Evolutionary conservation across 2,329 filamentous ascomycete genomes (phyloP), one percentile per base, ranked within the genome.

Genomic region (Alternaria sp.): DNA sequence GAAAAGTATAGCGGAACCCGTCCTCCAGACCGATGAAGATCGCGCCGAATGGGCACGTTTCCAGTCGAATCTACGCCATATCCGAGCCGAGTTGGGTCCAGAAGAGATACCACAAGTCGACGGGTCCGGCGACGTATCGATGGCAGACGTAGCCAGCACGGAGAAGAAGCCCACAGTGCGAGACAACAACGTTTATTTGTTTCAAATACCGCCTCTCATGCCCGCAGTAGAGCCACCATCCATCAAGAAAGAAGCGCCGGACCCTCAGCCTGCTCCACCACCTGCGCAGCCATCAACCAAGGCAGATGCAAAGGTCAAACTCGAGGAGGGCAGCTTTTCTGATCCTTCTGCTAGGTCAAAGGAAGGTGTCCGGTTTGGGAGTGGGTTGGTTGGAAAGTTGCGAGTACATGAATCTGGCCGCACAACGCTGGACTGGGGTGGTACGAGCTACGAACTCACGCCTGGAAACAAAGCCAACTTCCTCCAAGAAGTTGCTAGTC

Each of bases 201-300:
- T 89, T 72, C 87, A 89, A 72, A 84, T 89, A 67, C 87, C 87
- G 11, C 86, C 87, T 0, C 80, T 87, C 57, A 83, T 88, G 4
- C 87, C 87, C 5, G 83, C 84, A 58, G 80, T 89, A 24, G 66
- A 79, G 34, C 69, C 80, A 9, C 76, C 81, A 1, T 69, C 68
- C 13, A 64, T 74, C 51, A 76, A 76, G 51, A 67, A 73, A 26
- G 73, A 77, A 40, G 54, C 65, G 2, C 64, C 60, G 14, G 70
- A 69, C 26, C 26, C 39, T 3, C 52, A 51, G 6, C 28, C 51
- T 7, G 55, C 71, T 5, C 59, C 62, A 33, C 54, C 59, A 10
- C 40, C 68, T 58, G 41, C 33, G 53, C 31, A 54, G 45, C 48
- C 52, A 54, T 64, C 26, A 17, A 13, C 29, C 41, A 67, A 66